Base-by-base conservation (phyloP, 2,329 filamentous ascomycete species). In the Alternaria novae-zelandiae region DNA sequence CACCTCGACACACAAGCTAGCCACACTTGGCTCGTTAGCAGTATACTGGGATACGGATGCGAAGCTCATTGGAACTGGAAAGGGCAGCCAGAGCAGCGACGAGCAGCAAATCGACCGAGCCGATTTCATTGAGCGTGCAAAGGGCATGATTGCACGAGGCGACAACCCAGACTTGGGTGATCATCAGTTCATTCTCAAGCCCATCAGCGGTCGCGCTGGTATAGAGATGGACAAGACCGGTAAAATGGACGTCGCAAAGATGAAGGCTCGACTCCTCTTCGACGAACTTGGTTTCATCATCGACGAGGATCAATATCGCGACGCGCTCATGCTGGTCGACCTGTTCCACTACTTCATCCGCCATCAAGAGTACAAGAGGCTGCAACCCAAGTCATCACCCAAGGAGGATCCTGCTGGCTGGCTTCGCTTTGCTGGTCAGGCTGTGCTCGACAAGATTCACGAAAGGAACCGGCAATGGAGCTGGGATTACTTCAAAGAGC, bases 21-120 rank as follows among this genome's bases (percentile, higher is more conserved):
- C 94, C 6, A 96, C 91, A 3, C 86, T 99, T 15, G 93, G 93
- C 30, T 93, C 94, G 6, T 83, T 99, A 54, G 94, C 96, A 3
- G 87, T 98, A 10, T 99, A 99, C 81, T 99, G 96, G 96, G 96
- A 99, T 79, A 99, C 96, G 1, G 95, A 99, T 79, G 89, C 94
- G 1, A 86, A 90, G 25, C 86, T 99, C 5, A 85, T 98, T 46
- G 93, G 94, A 12, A 90, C 91, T 5, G 94, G 94, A 8, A 90
- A 91, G 70, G 93, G 96, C 69, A 88, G 88, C 4, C 84, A 89
- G 63, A 83, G 86, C 9, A 87, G 84, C 45, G 84, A 87, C 11
- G 77, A 79, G 55, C 87, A 92, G 66, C 82, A 86, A 9, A 85
- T 91, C 56, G 83, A 90, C 9, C 93, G 96, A 69, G 87, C 89